Evolutionary conservation across 2,329 filamentous ascomycete genomes (phyloP), one percentile per base, ranked within the genome.

Genomic region (Ceratocystis harringtonii): DNA sequence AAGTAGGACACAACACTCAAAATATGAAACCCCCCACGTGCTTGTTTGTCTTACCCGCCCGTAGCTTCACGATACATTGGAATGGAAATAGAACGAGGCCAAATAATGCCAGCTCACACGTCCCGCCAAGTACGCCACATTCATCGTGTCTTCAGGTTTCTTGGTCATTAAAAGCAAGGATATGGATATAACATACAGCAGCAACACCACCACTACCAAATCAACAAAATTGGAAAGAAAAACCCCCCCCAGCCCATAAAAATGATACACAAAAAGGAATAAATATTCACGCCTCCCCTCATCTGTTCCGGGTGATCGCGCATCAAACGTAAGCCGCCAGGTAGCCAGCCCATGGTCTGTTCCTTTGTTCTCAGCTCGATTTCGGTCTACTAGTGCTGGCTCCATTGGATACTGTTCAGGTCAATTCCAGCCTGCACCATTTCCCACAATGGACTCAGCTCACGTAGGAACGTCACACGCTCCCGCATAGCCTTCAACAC

Each of bases 331-430:
- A 63, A 48, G 41, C 48, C 58, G 60, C 62, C 63, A 61, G 62
- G 50, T 52, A 43, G 60, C 60, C 64, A 62, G 55, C 43, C n/a
- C 19, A 8, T n/a, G 48, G 32, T 4, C 44, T 50, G n/a, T 61
- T 22, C 28, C 55, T 45, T 58, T 25, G 8, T 25, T 28, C 64
- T 30, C 32, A 57, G 36, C 32, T 45, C 60, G 19, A 5, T 67
- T 82, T 41, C 36, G 10, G 36, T 41, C 36, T 41, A 15, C 12
- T 79, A 97, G 76, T 99, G 94, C 79, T 96, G 92, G 74, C 89
- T 95, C 94, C 94, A 99, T 77, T 99, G 87, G 72, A 99, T 99
- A 55, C 90, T 96, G 76, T 95, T 89, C 70, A 99, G 78, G 73
- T 96, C 94, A 69, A 99, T 84, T 17, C 94, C 94, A 75, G 99